Conservation (phyloP, 2,329 filamentous ascomycete genomes). For the Phyllosticta citrichinensis region DNA sequence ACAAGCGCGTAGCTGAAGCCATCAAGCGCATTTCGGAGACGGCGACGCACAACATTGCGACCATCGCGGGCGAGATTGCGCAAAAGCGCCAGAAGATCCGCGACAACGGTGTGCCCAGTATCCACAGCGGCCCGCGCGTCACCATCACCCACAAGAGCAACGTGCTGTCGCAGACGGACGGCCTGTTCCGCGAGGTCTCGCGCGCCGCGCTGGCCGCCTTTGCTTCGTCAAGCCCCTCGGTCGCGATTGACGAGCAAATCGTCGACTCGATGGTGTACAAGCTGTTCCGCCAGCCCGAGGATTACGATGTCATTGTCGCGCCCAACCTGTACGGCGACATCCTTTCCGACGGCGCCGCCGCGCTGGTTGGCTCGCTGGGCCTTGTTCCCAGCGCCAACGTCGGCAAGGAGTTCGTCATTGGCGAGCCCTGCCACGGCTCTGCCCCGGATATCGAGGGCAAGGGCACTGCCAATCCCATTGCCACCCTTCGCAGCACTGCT, state of each 20-base stretch:
- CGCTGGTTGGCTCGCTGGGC: conserved; percentile 82
- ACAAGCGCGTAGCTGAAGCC: conserved; percentile 76
- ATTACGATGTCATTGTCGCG: conserved; percentile 96
- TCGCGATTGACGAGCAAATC: conserved; percentile 89
- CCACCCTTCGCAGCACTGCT: conserved; percentile 80
- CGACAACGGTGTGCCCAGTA: conserved; percentile 44
- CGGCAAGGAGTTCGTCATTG: conserved; percentile 86
- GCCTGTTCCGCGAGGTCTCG: conserved; percentile 78
- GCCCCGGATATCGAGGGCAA: conserved; percentile 92
- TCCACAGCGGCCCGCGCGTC: conserved; percentile 63
- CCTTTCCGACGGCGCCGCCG: conserved; percentile 87
- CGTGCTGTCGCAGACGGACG: conserved; percentile 91
- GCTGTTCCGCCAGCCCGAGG: conserved; percentile 88
- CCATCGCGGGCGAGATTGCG: conserved; percentile 92
- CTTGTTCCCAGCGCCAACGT: conserved; percentile 94
- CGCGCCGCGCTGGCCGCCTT: conserved; percentile 59
- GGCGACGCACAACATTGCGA: conserved; percentile 75
- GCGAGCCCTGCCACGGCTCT: conserved; percentile 94
- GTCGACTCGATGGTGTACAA: conserved; percentile 99
- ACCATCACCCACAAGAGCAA: conserved; percentile 99
- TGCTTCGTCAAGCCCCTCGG: conserved; percentile 45
- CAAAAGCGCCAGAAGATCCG: conserved; percentile 75
- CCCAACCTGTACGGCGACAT: conserved; percentile 98
- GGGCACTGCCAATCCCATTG: conserved; percentile 92
- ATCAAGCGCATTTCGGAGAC: conserved; percentile 93